Evolutionary conservation across 768 basidiomycete species (phyloP), one percentile per base, ranked within the genome.

Genomic region (Gymnopilus junonius): DNA sequence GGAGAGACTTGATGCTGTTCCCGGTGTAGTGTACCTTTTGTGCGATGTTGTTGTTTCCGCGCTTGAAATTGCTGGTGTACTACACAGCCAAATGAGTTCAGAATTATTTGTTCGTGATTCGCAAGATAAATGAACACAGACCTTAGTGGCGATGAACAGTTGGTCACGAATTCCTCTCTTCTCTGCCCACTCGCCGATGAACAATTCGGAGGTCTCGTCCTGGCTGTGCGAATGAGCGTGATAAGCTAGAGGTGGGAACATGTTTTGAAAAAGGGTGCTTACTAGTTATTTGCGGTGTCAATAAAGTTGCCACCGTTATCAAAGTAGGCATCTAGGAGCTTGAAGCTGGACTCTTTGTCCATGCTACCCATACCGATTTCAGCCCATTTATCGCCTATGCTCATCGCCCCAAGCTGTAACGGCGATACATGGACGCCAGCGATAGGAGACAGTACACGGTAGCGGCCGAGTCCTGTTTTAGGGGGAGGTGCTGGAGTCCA

Each of bases 171-270:
- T 81, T 0, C 76, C 76, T 23, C 82, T 75, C 32, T 72, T 64
- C 61, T 83, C 78, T 58, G 81, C 80, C 85, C 84, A 87, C 65
- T 86, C 84, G 3, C 85, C 85, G 25, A 86, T 76, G 65, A 82
- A 82, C 51, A 59, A 51, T 68, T 91, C 88, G 2, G 84, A 86
- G n/a, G 79, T 69, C 61, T 83, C 86, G 58, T 86, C 80, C 65
- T 88, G 85, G 59, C 81, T 84, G 43, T 25, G 21, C 4, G 15
- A 63, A 21, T 4, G 7, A 6, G 6, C n/a, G 15, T 45, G 39
- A 10, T 53, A 17, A 34, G 34, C 12, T 11, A 12, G 4, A 43
- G 31, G 21, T 43, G 8, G n/a, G 10, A 32, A 32, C n/a, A 20
- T 10, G 15, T 27, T 17, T 29, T 21, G 27, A n/a, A 21, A 17